Percentiles rank a stretch among this genome's conserved stretches.
Evolutionary conservation across 768 basidiomycete species (phyloP).

Genomic region (Termitomyces heimii): DNA sequence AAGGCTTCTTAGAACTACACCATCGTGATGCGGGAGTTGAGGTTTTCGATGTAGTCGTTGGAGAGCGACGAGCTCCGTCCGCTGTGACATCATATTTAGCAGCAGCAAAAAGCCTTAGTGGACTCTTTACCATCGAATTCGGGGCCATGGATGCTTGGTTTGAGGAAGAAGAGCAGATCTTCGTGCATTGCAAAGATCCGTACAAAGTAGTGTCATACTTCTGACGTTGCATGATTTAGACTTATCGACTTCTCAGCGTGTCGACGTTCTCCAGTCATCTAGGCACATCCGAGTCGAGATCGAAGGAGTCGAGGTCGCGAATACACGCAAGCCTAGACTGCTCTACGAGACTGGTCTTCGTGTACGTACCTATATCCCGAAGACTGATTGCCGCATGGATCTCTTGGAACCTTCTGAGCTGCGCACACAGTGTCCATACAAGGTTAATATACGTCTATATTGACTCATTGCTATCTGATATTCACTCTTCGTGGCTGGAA

Average conservation of each 20-base stretch:
- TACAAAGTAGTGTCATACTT: slow-evolving; percentile 44
- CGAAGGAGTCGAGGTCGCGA: slow-evolving; percentile 57
- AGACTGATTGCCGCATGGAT: slow-evolving; percentile 47
- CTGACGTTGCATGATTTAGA: neutral
- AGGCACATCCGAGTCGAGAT: slow-evolving; percentile 55
- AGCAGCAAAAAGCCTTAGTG: slow-evolving; percentile 28
- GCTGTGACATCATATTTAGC: slow-evolving; percentile 29
- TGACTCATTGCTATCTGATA: neutral
- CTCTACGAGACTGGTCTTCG: slow-evolving; percentile 54
- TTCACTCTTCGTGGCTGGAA: neutral
- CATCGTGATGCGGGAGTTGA: slow-evolving; percentile 23
- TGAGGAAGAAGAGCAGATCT: slow-evolving; percentile 62
- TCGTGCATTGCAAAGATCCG: slow-evolving; percentile 59
- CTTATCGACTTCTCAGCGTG: slow-evolving; percentile 33
- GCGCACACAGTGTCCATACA: slow-evolving; percentile 55
- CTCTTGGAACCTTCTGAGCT: slow-evolving; percentile 41
- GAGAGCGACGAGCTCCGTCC: slow-evolving; percentile 26
- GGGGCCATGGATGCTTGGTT: slow-evolving; percentile 56
- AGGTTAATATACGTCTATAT: slow-evolving; percentile 29
- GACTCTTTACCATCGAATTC: slow-evolving; percentile 45
- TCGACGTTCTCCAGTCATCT: slow-evolving; percentile 57
- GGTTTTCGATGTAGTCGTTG: slow-evolving; percentile 43
- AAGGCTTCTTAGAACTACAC: slow-evolving; percentile 32
- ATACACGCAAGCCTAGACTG: slow-evolving; percentile 46
- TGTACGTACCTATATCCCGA: slow-evolving; percentile 56